Evolutionary conservation across 371 early-diverging fungal genomes (phyloP), one percentile per base, ranked within the genome.

Genomic region (Mucor sp.): DNA sequence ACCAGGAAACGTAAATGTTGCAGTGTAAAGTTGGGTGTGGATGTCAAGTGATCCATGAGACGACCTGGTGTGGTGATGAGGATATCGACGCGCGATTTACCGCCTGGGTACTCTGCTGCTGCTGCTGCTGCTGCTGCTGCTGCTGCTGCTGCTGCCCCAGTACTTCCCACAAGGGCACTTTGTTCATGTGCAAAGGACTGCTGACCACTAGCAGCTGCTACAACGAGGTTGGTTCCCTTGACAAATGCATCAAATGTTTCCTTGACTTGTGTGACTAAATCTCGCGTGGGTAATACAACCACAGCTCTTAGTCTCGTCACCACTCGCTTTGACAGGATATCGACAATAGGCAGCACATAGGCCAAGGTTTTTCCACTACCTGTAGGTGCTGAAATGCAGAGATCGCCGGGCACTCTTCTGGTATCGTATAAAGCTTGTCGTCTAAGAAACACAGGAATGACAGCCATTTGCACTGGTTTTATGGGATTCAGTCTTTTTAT

Each of bases 281-380:
- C 97, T 39, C 94, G 87, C 0, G 97, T 97, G 4, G 98, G 98
- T 37, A 96, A 83, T 0, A 98, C 88, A 21, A 97, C 82, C 14
- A 98, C 80, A 3, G 96, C 96, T 23, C 97, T 84, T 47, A 95
- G 79, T 50, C 96, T 83, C 4, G 87, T 85, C 6, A 95, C 84
- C 9, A 89, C 74, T 37, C 95, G 85, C 59, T 85, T 80, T 15
- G 86, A 84, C 33, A 98, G 82, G 37, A 89, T 87, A 48, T 78
- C 94, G 23, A 99, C 87, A 59, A 99, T 94, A 2, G 99, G 99
- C 9, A 99, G 77, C 0, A 96, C 93, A 85, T 97, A 99, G 0
- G 98, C 97, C 57, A 98, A 82, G 0, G 99, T 99, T 80, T 99
- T 99, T 39, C 99, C 99, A 62, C 92, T 92, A 43, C 97, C 97